phyloP scores from a whole-genome alignment of 1,284 basidiomycete species.

The Rhizoctonia solani region DNA sequence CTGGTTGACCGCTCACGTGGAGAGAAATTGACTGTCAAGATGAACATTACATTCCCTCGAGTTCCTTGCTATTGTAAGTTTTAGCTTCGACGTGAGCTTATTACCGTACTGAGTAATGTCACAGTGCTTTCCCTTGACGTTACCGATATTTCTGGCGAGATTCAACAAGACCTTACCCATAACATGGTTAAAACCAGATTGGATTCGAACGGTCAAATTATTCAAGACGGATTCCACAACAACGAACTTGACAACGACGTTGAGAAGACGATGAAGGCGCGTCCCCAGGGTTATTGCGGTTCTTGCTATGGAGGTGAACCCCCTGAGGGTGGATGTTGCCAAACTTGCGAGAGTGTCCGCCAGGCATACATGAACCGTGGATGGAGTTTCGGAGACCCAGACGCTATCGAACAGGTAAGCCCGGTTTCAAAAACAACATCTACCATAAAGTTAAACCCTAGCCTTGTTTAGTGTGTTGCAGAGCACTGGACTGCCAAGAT shows the following conservation, averaged over 20 bases:
- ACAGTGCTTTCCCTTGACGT: constrained; percentile 92
- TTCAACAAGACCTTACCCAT: constrained; percentile 87
- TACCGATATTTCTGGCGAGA: constrained; percentile 98
- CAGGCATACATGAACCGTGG: constrained; percentile 88
- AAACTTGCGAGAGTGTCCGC: constrained; percentile 94
- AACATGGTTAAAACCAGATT: constrained; percentile 87
- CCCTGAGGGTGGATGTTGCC: constrained; percentile 87
- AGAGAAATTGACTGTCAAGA: constrained; percentile 87
- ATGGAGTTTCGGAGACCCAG: constrained; percentile 93
- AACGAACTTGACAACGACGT: constrained; percentile 73
- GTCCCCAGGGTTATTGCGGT: constrained; percentile 80
- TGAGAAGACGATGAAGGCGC: constrained; percentile 71
- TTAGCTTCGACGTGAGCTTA: background rate
- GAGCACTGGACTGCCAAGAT: constrained; percentile 97
- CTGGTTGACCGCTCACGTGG: constrained; percentile 92
- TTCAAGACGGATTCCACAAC: constrained; percentile 55
- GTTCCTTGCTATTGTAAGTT: constrained; percentile 95
- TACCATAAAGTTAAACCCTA: background rate
- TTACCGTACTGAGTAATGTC: background rate
- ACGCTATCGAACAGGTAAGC: constrained; percentile 85
- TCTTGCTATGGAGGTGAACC: constrained; percentile 93
- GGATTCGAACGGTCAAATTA: constrained; percentile 59
- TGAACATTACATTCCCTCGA: constrained; percentile 95
- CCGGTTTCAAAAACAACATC: background rate
- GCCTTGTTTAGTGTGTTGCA: constrained; percentile 69